A percentile compares a stretch with the other conserved stretches of the same genome.
phyloP scores from a whole-genome alignment of 257 asterid species.

The Dorcoceras hygrometricum region DNA sequence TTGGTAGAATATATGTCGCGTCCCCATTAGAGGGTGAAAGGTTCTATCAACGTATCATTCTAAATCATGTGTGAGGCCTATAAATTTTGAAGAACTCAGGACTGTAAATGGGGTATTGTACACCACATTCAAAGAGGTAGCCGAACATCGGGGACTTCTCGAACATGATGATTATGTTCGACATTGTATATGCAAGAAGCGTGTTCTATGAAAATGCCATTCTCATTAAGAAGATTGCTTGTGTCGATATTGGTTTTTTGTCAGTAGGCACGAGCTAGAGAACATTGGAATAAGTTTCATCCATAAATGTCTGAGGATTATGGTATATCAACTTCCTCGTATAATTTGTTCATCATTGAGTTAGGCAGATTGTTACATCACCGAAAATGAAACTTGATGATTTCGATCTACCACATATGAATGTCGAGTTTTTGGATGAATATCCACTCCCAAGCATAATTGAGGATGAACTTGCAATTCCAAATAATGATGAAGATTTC shows the following conservation, averaged over 20 bases:
- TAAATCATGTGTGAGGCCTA: slow-evolving; percentile 2
- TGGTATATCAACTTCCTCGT: background rate
- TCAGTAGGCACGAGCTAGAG: too few species aligned
- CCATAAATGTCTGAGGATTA: background rate
- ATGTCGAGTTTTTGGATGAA: background rate
- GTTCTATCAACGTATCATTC: background rate
- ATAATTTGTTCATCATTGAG: background rate
- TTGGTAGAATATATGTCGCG: background rate
- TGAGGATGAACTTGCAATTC: background rate
- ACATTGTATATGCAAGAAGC: too few species aligned
- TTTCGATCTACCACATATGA: background rate
- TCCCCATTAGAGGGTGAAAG: slow-evolving; percentile 9
- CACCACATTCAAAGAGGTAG: background rate
- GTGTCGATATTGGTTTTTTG: too few species aligned
- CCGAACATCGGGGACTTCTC: background rate
- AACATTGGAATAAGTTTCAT: too few species aligned
- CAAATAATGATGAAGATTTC: too few species aligned
- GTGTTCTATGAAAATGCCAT: too few species aligned
- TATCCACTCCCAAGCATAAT: background rate
- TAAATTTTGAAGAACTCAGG: background rate
- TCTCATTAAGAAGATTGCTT: too few species aligned
- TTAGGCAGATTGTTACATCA: background rate
- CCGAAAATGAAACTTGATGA: background rate
- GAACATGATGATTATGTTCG: background rate
- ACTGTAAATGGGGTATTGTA: background rate